Conservation (phyloP, 106 monocot genomes). For the Dendrobium huoshanense region DNA sequence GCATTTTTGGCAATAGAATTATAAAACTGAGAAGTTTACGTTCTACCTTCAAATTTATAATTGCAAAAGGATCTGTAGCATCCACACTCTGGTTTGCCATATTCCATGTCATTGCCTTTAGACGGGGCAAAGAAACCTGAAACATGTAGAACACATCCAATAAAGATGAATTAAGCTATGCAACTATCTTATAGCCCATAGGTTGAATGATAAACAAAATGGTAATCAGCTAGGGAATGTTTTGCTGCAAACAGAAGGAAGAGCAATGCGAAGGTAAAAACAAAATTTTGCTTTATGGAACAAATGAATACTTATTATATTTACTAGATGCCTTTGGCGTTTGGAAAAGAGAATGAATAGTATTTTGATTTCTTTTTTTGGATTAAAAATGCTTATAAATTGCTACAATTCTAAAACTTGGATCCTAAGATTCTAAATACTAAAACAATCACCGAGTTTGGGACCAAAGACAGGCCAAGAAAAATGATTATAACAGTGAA, state of each 20-base stretch:
- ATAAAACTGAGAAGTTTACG: background rate
- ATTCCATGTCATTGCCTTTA: conserved; percentile 54
- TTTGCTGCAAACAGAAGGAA: background rate
- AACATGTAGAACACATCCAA: background rate
- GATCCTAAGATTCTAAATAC: background rate
- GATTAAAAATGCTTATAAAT: background rate
- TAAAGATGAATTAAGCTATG: background rate
- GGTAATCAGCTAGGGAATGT: background rate
- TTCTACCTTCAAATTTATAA: conserved; percentile 46
- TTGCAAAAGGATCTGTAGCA: conserved; percentile 21
- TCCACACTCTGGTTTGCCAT: conserved; percentile 38
- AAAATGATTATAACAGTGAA: background rate
- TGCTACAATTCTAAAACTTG: background rate
- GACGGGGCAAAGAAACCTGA: conserved; percentile 44
- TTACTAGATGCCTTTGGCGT: no score
- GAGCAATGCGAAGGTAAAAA: no score
- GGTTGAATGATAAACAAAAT: conserved; percentile 3
- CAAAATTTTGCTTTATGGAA: no score
- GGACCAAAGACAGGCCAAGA: background rate
- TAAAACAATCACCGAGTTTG: background rate
- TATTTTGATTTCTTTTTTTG: background rate
- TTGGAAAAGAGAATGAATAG: no score
- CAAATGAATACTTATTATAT: no score
- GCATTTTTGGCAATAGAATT: background rate
- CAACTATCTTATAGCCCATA: background rate